These are phyloP conservation scores for Tylopilus plumbeoviolaceoides DNA, from an alignment of 768 basidiomycete genomes.

Conservation along the genomic window DNA sequence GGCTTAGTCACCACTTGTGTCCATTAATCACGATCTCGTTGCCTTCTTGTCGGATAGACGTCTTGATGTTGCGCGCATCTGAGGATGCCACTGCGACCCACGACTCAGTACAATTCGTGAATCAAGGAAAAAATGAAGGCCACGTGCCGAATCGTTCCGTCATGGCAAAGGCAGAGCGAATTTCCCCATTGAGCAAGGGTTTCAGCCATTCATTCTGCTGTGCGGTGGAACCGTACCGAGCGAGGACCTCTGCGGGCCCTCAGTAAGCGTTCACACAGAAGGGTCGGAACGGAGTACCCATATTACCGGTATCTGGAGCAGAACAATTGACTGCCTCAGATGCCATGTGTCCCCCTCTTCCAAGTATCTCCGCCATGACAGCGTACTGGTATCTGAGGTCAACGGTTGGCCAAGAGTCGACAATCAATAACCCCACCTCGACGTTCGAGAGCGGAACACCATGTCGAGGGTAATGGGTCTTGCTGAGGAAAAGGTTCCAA, in stretches of 20 bases:
- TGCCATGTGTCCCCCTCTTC: conserved; percentile 75
- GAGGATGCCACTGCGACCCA: conserved; percentile 67
- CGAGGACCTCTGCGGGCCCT: conserved; percentile 77
- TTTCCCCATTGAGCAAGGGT: conserved; percentile 88
- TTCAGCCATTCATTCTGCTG: conserved; percentile 90
- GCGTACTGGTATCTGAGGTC: conserved; percentile 62
- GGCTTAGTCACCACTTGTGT: conserved; percentile 79
- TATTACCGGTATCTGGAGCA: conserved; percentile 97
- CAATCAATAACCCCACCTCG: conserved; percentile 52
- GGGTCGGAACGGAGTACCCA: conserved; percentile 52
- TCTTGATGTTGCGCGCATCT: conserved; percentile 93
- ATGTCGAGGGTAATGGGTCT: conserved; percentile 84
- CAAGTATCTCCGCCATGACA: conserved; percentile 95
- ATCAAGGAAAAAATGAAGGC: conserved; percentile 3
- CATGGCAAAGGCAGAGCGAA: conserved; percentile 94
- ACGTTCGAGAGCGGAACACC: conserved; percentile 91
- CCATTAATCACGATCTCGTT: conserved; percentile 91
- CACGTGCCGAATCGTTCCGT: conserved; percentile 81
- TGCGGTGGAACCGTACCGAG: conserved; percentile 85
- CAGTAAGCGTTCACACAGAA: background rate
- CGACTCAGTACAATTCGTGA: conserved; percentile 2
- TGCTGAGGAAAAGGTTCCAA: conserved; percentile 97
- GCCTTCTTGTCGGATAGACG: conserved; percentile 79
- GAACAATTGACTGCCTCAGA: conserved; percentile 91
- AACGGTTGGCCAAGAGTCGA: background rate